Evolutionary conservation across 495 filamentous ascomycete genomes (phyloP), one percentile per base, ranked within the genome.

Genomic region (Aspergillus sparsus): DNA sequence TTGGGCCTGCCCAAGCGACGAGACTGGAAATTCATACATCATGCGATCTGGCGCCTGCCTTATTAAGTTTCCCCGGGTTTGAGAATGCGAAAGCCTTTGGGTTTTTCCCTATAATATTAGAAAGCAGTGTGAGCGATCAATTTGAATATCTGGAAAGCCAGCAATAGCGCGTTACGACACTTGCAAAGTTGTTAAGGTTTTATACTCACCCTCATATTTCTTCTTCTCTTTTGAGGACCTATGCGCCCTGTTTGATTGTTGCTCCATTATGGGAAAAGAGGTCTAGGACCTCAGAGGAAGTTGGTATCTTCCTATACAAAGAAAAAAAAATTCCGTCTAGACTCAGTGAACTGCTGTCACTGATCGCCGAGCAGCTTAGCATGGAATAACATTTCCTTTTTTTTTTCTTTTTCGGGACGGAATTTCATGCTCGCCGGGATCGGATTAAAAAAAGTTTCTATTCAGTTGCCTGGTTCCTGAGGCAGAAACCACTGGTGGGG

Each of bases 11-110:
- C 21, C 21, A 27, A 27, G 21, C 21, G 21, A 32, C 9, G 36
- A 49, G 50, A 53, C 21, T 37, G 51, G 34, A n/a, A 16, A 42
- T 53, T 63, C 83, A 54, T 82, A 93, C 91, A 88, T 98, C 93
- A 65, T 96, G 89, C 57, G 92, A 93, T 68, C 94, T 84, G 46
- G 89, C 90, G 49, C 91, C 93, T 65, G 89, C 82, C 65, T 87
- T 93, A 61, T 89, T 87, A 60, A 92, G 83, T 67, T 89, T 88
- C 57, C 93, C 93, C 6, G 93, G 92, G 57, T 90, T 88, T 31
- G 93, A 84, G 72, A 87, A 91, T 18, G 88, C 85, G 72, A 97
- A 97, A 33, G 93, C 93, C 76, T 96, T 98, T 0, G 93, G 93
- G 70, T 98, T 98, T 45, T 73, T 77, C 18, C 87, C 90, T 91